Conservation (phyloP, 495 filamentous ascomycete species). For the Neurospora africana region DNA sequence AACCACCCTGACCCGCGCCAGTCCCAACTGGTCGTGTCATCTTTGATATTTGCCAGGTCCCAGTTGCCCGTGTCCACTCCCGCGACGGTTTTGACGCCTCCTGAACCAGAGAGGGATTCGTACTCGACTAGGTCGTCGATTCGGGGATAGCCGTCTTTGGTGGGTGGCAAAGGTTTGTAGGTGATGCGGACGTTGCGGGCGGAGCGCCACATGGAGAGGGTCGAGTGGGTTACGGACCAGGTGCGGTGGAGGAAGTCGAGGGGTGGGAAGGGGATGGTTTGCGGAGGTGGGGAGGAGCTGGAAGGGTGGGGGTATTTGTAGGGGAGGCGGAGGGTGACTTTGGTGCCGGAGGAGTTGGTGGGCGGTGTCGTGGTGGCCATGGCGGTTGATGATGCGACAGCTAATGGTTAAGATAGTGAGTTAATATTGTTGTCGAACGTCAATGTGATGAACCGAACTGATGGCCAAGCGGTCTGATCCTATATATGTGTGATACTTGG, state of each 20-base stretch:
- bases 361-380: constrained; percentile 1
- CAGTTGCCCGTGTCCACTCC: constrained; percentile 50
- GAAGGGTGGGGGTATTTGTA: constrained; percentile 25
- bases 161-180: constrained; percentile 42
- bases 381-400: background rate
- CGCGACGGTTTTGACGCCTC: constrained; percentile 41
- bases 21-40: constrained; percentile 42
- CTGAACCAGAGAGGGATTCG: constrained; percentile 38
- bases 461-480: background rate
- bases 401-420: background rate
- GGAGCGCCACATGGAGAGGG: constrained; percentile 62
- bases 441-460: background rate
- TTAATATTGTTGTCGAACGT: background rate
- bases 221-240: constrained; percentile 69
- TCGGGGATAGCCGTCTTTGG: constrained; percentile 18
- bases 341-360: constrained; percentile 2
- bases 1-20: constrained; percentile 66
- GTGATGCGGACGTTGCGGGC: constrained; percentile 67
- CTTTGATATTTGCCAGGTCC: constrained; percentile 4
- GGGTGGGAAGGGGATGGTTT: constrained; percentile 36
- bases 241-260: constrained; percentile 52
- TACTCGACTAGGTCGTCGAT: constrained; percentile 62
- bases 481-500: background rate
- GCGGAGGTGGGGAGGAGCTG: constrained; percentile 8
- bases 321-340: constrained; percentile 28